Evolutionary conservation across 768 basidiomycete genomes (phyloP).

Genomic region (Auricularia heimuer): DNA sequence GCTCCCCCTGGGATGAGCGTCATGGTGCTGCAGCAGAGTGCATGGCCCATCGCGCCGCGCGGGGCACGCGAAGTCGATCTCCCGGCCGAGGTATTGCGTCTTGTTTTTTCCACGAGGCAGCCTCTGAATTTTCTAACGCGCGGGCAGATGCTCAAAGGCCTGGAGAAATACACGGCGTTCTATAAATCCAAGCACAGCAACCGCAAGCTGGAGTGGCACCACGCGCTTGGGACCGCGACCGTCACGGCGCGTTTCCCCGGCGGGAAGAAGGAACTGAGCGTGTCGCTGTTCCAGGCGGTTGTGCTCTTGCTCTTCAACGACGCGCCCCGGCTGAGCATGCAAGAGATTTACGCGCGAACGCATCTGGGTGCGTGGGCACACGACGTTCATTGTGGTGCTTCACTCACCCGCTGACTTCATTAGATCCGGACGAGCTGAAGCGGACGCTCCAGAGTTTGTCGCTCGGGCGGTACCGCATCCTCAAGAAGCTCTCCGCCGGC

Average conservation of each 20-base stretch:
- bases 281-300: conserved; percentile 86
- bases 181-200: conserved; percentile 75
- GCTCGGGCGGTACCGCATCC: conserved; percentile 79
- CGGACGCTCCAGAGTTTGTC: conserved; percentile 88
- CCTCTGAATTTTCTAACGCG: conserved; percentile 6
- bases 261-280: conserved; percentile 75
- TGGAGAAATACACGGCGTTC: conserved; percentile 52
- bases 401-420: conserved; percentile 5
- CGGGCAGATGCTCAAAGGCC: conserved; percentile 60
- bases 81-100: conserved; percentile 34
- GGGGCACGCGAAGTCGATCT: conserved; percentile 39
- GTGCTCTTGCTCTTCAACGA: conserved; percentile 83
- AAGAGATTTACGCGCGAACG: conserved; percentile 57
- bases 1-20: conserved; percentile 37
- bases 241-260: conserved; percentile 58
- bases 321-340: conserved; percentile 45
- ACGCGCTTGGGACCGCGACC: conserved; percentile 74
- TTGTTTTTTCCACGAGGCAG: background rate
- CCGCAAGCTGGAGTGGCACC: conserved; percentile 75
- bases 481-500: conserved; percentile 70
- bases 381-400: background rate
- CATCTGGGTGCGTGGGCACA: conserved; percentile 50
- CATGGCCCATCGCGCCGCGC: conserved; percentile 71
- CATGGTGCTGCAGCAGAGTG: conserved; percentile 78
- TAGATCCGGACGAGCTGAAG: conserved; percentile 66